Evolutionary conservation across 495 filamentous ascomycete genomes (phyloP).

Genomic region (Glutinoglossum americanum): DNA sequence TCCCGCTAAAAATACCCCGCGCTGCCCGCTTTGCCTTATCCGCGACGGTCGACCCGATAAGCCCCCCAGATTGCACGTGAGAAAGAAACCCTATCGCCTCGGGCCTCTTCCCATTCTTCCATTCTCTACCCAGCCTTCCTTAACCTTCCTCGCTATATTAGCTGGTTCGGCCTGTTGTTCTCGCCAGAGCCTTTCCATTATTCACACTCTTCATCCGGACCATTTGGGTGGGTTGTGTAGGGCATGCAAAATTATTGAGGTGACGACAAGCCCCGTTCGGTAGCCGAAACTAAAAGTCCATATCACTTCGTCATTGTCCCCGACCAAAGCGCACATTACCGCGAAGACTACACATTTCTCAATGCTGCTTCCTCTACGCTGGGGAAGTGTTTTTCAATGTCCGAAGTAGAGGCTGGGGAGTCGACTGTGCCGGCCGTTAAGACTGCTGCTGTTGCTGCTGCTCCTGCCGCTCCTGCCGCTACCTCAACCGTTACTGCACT

Average conservation of each 20-base stretch:
- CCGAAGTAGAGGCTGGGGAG: not conserved
- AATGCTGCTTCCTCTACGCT: slow-evolving; percentile 1
- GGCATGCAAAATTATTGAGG: too few relatives aligned
- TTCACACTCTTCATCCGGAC: too few relatives aligned
- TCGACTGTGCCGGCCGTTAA: not conserved
- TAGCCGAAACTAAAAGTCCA: too few relatives aligned
- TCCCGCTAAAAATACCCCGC: not conserved
- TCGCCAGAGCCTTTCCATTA: too few relatives aligned
- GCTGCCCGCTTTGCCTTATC: not conserved
- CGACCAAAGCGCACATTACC: not conserved
- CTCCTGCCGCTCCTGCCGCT: not conserved
- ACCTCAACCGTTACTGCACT: slow-evolving; percentile 2
- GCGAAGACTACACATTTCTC: not conserved
- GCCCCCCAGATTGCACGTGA: not conserved
- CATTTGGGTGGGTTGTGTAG: too few relatives aligned
- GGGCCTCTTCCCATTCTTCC: not conserved
- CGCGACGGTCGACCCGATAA: not conserved
- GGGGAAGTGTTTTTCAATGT: not conserved
- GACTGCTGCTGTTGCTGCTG: not conserved
- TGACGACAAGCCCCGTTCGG: too few relatives aligned
- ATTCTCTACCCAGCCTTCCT: not conserved
- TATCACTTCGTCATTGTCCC: too few relatives aligned
- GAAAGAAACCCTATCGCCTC: not conserved
- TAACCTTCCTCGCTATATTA: not conserved
- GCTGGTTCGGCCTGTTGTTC: not conserved